Base-by-base conservation (phyloP, 2,329 filamentous ascomycete species). In the Ophiognomonia clavigignenti-juglandacearum region DNA sequence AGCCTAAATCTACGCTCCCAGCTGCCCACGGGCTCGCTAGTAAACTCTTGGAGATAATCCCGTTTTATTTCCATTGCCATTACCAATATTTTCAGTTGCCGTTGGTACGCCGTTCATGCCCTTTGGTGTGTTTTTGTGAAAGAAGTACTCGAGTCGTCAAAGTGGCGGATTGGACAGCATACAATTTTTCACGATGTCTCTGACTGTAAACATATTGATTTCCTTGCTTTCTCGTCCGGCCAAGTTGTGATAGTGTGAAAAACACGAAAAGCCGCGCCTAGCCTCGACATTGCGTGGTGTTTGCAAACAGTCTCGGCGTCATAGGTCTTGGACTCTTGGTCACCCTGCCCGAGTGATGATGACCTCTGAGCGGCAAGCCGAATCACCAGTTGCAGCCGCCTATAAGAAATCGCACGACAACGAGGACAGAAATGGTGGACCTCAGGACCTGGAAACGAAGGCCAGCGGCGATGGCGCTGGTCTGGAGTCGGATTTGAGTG, bases 401-500 rank as follows among this genome's bases (percentile, higher is more conserved):
- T 18, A 36, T 14, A 18, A 26, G 10, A 24, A 22, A 10, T 26
- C 29, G 6, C 38, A 45, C n/a, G 39, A 38, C 9, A 18, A 42
- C 13, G 29, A 36, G 38, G 43, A 45, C 4, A 20, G 23, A 19
- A 45, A 48, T 13, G 36, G 36, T 4, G 31, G 23, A 5, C 40
- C 26, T 24, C 14, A 34, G 18, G 45, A 42, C 11, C 29, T 27
- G 26, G 41, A 48, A 27, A 42, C 39, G 22, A 43, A 35, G 24
- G 31, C 11, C 16, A 27, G 36, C n/a, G 36, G 32, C 42, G 48
- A 51, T 11, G 45, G 53, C 10, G 19, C 10, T n/a, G 24, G 29
- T 1, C 36, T 44, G 6, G 54, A 59, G 6, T 58, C 54, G 6
- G 58, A 59, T 18, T 54, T 55, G 10, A 52, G 51, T 18, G 53